These are phyloP conservation scores for Coemansia sp. DNA, from an alignment of 192 early-diverging fungal genomes.

Conservation along the genomic window DNA sequence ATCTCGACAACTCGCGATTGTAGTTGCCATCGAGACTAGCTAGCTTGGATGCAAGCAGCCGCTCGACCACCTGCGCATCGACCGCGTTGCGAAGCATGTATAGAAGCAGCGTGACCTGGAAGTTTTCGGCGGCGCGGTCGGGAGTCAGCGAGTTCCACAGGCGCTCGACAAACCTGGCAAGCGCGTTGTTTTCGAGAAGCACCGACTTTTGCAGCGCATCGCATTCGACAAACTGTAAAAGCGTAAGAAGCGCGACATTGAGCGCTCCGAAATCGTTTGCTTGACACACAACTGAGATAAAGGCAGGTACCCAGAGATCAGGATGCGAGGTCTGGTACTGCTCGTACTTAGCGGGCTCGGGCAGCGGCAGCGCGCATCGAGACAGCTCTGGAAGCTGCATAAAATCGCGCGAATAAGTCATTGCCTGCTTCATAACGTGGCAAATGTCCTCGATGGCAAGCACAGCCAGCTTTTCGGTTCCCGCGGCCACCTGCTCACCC, in stretches of 20 bases:
- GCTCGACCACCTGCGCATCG: constrained; percentile 31
- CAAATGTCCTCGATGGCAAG: constrained; percentile 37
- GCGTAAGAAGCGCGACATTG: constrained; percentile 22
- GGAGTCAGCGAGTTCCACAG: constrained; percentile 70
- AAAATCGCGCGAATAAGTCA: constrained; percentile 27
- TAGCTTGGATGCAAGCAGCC: constrained; percentile 27
- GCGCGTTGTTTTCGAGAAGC: not conserved
- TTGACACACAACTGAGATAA: constrained; percentile 16
- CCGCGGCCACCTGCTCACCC: not conserved
- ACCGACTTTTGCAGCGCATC: constrained; percentile 5
- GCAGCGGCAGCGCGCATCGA: constrained; percentile 14
- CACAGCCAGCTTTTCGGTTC: not conserved
- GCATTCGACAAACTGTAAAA: constrained; percentile 32
- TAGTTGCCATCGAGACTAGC: not conserved
- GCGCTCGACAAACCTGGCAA: constrained; percentile 32
- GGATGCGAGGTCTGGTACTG: not conserved
- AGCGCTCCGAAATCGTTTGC: constrained; percentile 17
- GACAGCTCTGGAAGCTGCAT: constrained; percentile 4
- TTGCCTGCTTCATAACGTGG: constrained; percentile 30
- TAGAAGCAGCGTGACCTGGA: constrained; percentile 62
- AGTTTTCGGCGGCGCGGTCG: constrained; percentile 56
- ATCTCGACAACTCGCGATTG: constrained; percentile 23
- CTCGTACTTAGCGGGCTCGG: not conserved
- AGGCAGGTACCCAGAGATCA: constrained; percentile 31
- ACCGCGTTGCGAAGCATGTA: constrained; percentile 55